Base-by-base conservation (phyloP, 1,284 basidiomycete genomes). In the Tausonia pullulans region DNA sequence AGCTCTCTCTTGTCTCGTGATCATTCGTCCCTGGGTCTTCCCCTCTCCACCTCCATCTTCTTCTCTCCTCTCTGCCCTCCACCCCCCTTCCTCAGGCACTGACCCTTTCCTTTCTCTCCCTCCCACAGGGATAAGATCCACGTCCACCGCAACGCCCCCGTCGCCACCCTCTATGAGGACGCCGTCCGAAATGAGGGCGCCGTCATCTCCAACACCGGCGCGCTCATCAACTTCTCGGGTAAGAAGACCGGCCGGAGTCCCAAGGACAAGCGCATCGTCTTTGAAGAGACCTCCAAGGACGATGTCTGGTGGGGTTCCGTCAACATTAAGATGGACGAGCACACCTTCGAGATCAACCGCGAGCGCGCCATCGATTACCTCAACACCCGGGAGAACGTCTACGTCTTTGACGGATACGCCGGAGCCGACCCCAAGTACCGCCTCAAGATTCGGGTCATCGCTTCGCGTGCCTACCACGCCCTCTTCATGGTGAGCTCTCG, bases 201-300 rank as follows among this genome's bases (percentile, higher is more conserved):
- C 72, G 88, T 98, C 80, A 91, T 99, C 79, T 95, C 96, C 61
- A 87, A 88, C 50, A 90, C 86, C 16, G 95, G 96, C 69, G 94
- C 95, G 39, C 81, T 99, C 71, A 99, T 99, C 85, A 99, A 99
- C 84, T 98, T 98, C 75, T 97, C 93, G 14, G 95, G 95, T 57
- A 98, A 98, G 83, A 99, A 99, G 83, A 98, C 96, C 3, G 96
- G 96, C 68, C 86, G 96, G 64, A 89, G 86, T 72, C 95, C 96
- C 69, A 98, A 98, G 79, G 96, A 99, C 85, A 99, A 98, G 85
- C 92, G 96, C 72, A 98, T 99, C 73, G 96, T 99, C 74, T 98
- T 84, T 76, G 95, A 99, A 78, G 95, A 98, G 74, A 89, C 90
- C 65, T 90, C 87, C 79, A 97, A 93, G 78, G 93, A 98, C 75